A percentile compares a stretch with the other conserved stretches of the same genome.
Conservation (phyloP, 306 rosid genomes). For the Begonia loranthoides region DNA sequence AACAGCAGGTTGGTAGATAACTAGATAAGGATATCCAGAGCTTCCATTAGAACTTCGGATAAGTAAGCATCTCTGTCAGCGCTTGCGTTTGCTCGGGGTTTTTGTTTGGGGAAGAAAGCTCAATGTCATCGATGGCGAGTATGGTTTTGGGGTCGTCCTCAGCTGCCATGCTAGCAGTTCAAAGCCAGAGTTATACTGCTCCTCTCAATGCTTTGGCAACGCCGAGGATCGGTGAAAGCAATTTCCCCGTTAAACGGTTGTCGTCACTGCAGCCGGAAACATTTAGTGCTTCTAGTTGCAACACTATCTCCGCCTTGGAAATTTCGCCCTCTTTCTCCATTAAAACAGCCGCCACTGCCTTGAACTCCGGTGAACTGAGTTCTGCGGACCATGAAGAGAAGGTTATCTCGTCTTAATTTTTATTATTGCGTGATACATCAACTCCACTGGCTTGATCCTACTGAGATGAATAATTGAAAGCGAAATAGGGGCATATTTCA, state of each 20-base stretch:
- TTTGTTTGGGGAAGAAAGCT: not conserved
- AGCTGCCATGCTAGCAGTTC: slow-evolving; percentile 9
- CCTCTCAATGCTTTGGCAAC: slow-evolving; percentile 5
- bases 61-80: slow-evolving; percentile 1
- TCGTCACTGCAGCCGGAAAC: slow-evolving; percentile 14
- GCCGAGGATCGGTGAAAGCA: slow-evolving; percentile 9
- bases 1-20: not conserved
- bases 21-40: slow-evolving; percentile 17
- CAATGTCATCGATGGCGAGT: slow-evolving; percentile 13
- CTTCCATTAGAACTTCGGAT: slow-evolving; percentile 1
- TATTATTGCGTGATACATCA: not conserved
- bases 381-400: slow-evolving; percentile 41
- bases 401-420: slow-evolving; percentile 22
- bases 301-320: slow-evolving; percentile 11
- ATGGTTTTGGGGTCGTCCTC: slow-evolving; percentile 19
- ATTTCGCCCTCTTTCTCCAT: slow-evolving; percentile 19
- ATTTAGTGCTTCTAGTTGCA: slow-evolving; percentile 11
- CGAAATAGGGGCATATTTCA: too few species aligned
- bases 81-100: not conserved
- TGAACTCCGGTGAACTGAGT: slow-evolving; percentile 55
- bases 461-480: too few species aligned
- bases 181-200: not conserved
- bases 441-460: too few species aligned
- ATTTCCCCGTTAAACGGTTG: slow-evolving; percentile 1
- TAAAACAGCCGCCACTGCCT: slow-evolving; percentile 50